These are phyloP conservation scores for Xylaria sp. DNA, from an alignment of 2,329 filamentous ascomycete genomes.

Conservation along the genomic window DNA sequence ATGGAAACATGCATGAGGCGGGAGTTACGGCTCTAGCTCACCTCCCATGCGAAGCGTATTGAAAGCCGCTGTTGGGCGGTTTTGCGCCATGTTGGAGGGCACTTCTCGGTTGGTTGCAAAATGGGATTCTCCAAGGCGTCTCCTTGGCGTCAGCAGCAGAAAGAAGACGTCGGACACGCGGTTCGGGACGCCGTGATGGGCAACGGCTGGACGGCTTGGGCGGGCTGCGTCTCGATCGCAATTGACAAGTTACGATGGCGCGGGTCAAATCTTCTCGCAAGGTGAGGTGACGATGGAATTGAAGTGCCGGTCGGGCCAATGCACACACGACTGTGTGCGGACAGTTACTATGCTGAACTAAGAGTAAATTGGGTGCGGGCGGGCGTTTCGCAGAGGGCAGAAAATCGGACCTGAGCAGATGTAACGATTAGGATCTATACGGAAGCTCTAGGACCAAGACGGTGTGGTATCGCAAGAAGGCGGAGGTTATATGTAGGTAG, in stretches of 20 bases:
- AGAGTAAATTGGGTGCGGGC: not conserved
- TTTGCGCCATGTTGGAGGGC: constrained; percentile 38
- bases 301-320: constrained; percentile 24
- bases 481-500: constrained; percentile 36
- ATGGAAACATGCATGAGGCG: constrained; percentile 12
- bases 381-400: constrained; percentile 1
- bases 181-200: constrained; percentile 37
- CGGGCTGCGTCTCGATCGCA: constrained; percentile 26
- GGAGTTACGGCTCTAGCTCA: constrained; percentile 55
- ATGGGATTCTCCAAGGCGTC: constrained; percentile 27
- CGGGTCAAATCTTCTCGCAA: constrained; percentile 21
- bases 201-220: constrained; percentile 29
- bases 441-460: constrained; percentile 20
- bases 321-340: constrained; percentile 9
- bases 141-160: constrained; percentile 33
- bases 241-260: constrained; percentile 27
- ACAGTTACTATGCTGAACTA: constrained; percentile 6
- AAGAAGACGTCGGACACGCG: constrained; percentile 24
- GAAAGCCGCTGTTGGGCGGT: constrained; percentile 78
- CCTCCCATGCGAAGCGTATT: constrained; percentile 91
- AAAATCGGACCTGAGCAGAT: constrained; percentile 14
- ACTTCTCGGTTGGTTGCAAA: constrained; percentile 32
- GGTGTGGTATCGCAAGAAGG: constrained; percentile 28
- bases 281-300: constrained; percentile 20
- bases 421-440: constrained; percentile 24